Percentiles rank a stretch among this genome's conserved stretches.
phyloP scores from a whole-genome alignment of 2,329 filamentous ascomycete species.

The Cytospora paraplurivora region DNA sequence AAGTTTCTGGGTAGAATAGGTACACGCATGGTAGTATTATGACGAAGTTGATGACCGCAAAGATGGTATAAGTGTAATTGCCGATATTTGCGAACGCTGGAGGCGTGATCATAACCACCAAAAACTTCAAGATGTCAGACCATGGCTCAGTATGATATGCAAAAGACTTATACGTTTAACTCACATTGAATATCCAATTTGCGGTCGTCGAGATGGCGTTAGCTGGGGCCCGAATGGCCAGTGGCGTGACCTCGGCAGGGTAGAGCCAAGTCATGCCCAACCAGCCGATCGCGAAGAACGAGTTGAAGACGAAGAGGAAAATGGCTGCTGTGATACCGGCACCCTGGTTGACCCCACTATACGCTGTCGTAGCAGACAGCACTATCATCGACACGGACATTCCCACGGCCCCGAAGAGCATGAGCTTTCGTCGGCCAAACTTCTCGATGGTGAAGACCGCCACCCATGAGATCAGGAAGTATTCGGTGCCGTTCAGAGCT shows the following conservation, averaged over 20 bases:
- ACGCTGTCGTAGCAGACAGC: conserved; percentile 67
- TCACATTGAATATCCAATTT: conserved; percentile 26
- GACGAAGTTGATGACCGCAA: conserved; percentile 65
- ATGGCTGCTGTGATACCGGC: conserved; percentile 61
- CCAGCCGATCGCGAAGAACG: conserved; percentile 66
- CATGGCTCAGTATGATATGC: background rate
- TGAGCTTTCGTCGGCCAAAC: conserved; percentile 32
- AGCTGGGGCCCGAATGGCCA: conserved; percentile 70
- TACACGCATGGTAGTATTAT: conserved; percentile 62
- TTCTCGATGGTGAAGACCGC: conserved; percentile 31
- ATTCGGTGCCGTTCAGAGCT: conserved; percentile 31
- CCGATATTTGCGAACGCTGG: conserved; percentile 59
- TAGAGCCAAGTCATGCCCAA: conserved; percentile 63
- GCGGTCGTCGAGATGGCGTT: conserved; percentile 51
- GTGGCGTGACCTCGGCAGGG: conserved; percentile 72
- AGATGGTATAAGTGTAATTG: conserved; percentile 66
- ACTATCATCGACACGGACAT: conserved; percentile 60
- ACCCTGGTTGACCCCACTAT: conserved; percentile 48
- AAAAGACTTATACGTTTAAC: background rate
- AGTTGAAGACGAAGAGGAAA: conserved; percentile 71
- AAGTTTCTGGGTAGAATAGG: conserved; percentile 67
- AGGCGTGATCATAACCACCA: conserved; percentile 65
- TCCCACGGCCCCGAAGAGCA: conserved; percentile 53
- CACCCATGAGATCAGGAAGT: conserved; percentile 29
- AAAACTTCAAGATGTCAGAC: conserved; percentile 57